Evolutionary conservation across 176 grass and related monocot species (phyloP), one percentile per base, ranked within the genome.

Genomic region (Themeda triandra): DNA sequence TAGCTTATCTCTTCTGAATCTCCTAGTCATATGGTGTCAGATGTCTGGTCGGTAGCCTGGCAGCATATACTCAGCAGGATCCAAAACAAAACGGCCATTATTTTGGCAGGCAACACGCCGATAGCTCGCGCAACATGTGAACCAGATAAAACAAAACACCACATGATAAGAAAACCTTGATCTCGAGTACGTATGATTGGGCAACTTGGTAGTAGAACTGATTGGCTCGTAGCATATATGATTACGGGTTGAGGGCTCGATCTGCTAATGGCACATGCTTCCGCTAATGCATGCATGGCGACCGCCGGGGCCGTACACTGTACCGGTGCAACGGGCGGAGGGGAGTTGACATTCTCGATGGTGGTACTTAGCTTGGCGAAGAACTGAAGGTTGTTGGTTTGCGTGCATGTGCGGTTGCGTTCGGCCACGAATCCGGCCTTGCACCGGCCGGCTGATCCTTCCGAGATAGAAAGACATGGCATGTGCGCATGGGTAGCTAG

Each of bases 11-110:
- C 32, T 25, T 83, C 41, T 0, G 53, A 54, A 23, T 71, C 56
- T 66, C 59, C 63, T 68, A 76, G 46, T 80, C 45, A 84, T n/a
- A n/a, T 10, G 56, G 56, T n/a, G 21, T 58, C 54, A 46, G 54
- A 44, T 74, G 45, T 89, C 76, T 67, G 82, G 37, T 76, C 63
- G 37, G 77, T 51, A 80, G 76, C 71, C 72, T 36, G 68, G 23
- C 30, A 51, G 48, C 48, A 51, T 17, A 48, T 33, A 33, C 6
- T 0, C 46, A 6, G 27, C 24, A 27, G 23, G 42, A 73, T 18
- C 24, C 70, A 46, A 49, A 71, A 49, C 6, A 75, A 80, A 18
- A 59, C 32, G 3, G 12, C 13, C 40, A 39, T n/a, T 9, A 19
- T 36, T n/a, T 68, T 10, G 31, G 23, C 9, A 66, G 53, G 65